Base-by-base conservation (phyloP, 345 rosid genomes). In the Heritiera littoralis region DNA sequence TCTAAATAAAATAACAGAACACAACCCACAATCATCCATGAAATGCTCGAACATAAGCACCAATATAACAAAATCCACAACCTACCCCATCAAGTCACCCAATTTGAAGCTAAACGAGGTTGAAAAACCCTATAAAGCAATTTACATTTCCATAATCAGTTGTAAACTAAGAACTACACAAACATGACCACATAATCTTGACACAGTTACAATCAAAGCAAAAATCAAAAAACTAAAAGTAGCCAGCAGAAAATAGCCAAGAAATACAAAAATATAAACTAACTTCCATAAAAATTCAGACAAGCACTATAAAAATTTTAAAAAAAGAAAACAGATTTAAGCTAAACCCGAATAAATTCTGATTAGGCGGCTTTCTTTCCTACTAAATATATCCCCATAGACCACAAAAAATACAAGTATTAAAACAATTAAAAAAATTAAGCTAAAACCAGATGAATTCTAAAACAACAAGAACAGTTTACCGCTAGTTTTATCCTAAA, bases 101-200 rank as follows among this genome's bases (percentile, higher is more conserved):
- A 38, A 7, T 54, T 38, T 59, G 48, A 40, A 41, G 52, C 28
- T 54, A 74, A 74, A 56, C 32, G n/a, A 74, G 32, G 76, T 73
- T 56, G 38, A 9, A n/a, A n/a, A n/a, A n/a, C 18, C 48, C 48
- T 23, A 56, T 74, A 30, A 43, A 60, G 23, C 68, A 58, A 59
- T 43, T 59, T 41, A 7, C 23, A 59, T 23, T 41, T 59, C 28
- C 66, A 58, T n/a, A n/a, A 43, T 30, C 64, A 59, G 54, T 74
- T 12, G 51, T 15, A 58, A 58, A 74, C 59, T 12, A 41, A 54
- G 63, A 52, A 58, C 51, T 74, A 20, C 11, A 41, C 17, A 72
- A 56, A 13, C n/a, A 74, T 28, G 12, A 28, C 30, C 54, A 45
- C 58, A 70, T 18, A 28, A 69, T 3, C 41, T 28, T 7, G 55